Evolutionary conservation across 2,329 filamentous ascomycete species (phyloP).

Genomic region (Paecilomyces fulvus): DNA sequence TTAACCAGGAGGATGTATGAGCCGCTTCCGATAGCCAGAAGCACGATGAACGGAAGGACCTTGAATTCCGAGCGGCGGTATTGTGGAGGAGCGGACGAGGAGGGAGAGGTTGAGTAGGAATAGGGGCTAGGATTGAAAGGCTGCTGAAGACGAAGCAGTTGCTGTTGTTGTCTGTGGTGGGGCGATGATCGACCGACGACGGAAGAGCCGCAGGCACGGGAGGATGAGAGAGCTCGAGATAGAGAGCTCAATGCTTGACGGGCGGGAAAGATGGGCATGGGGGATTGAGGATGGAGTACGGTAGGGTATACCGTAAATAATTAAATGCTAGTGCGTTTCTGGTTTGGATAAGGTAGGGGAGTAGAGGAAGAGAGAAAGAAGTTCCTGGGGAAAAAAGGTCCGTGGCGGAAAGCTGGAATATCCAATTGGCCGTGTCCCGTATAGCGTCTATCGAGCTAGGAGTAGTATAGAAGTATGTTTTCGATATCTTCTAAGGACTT

Average conservation of each 20-base stretch:
- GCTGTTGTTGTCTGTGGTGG: neutral
- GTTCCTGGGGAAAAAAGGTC: neutral
- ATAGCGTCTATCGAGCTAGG: neutral
- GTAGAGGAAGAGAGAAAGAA: neutral
- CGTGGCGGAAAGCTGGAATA: neutral
- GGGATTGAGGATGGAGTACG: neutral
- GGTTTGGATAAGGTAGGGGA: neutral
- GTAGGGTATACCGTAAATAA: neutral
- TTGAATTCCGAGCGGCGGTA: slow-evolving; percentile 30
- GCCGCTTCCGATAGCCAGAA: slow-evolving; percentile 41
- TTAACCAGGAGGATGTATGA: slow-evolving; percentile 46
- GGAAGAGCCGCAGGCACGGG: neutral
- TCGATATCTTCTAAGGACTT: neutral
- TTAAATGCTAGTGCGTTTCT: neutral
- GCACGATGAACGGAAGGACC: slow-evolving; percentile 34
- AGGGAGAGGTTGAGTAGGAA: slow-evolving; percentile 1
- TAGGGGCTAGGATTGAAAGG: slow-evolving; percentile 1
- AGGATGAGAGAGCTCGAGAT: neutral
- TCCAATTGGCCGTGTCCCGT: neutral
- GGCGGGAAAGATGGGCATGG: neutral
- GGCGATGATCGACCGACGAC: slow-evolving; percentile 3
- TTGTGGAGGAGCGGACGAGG: slow-evolving; percentile 14
- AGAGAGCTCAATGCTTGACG: neutral
- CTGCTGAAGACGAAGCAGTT: slow-evolving; percentile 4
- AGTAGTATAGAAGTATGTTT: neutral